Percentiles rank a stretch among this genome's conserved stretches.
Evolutionary conservation across 1,284 basidiomycete species (phyloP).

Genomic region (Ustilago curta): DNA sequence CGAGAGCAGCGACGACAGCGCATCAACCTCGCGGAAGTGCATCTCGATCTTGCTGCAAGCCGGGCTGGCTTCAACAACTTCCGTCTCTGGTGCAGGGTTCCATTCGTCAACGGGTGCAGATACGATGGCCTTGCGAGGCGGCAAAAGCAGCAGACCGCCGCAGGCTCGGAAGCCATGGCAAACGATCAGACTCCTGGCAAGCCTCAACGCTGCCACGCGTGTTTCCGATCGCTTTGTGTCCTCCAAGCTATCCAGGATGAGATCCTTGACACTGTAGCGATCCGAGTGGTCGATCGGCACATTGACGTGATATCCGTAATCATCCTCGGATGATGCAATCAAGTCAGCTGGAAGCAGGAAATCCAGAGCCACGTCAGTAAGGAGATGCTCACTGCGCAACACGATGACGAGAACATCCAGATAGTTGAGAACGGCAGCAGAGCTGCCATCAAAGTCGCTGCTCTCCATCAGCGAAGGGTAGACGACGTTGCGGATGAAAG

Average conservation of each 20-base stretch:
- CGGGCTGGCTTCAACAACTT: not conserved
- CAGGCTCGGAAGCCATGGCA: slow-evolving; percentile 53
- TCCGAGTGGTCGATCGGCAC: slow-evolving; percentile 33
- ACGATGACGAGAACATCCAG: slow-evolving; percentile 74
- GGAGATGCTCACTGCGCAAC: slow-evolving; percentile 51
- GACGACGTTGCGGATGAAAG: slow-evolving; percentile 90
- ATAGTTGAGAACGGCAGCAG: slow-evolving; percentile 96
- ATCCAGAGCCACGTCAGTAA: slow-evolving; percentile 57
- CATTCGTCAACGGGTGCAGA: slow-evolving; percentile 15
- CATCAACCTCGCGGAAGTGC: slow-evolving; percentile 45
- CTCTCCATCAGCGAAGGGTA: slow-evolving; percentile 95
- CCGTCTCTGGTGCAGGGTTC: not conserved
- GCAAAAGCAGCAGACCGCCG: slow-evolving; percentile 30
- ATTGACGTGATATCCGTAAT: slow-evolving; percentile 18
- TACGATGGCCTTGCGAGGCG: slow-evolving; percentile 13
- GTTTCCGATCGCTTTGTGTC: slow-evolving; percentile 27
- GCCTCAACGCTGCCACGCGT: slow-evolving; percentile 48
- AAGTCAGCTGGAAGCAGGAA: slow-evolving; percentile 36
- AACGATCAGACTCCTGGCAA: slow-evolving; percentile 48
- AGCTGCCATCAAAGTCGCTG: slow-evolving; percentile 89
- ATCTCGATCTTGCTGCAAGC: slow-evolving; percentile 18
- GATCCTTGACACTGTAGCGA: slow-evolving; percentile 55
- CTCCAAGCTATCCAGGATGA: slow-evolving; percentile 54
- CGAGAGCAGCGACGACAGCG: slow-evolving; percentile 35
- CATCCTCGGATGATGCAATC: not conserved